A percentile compares a stretch with the other conserved stretches of the same genome.
Evolutionary conservation across 2,329 filamentous ascomycete species (phyloP).

Genomic region (Fusarium temperatum): DNA sequence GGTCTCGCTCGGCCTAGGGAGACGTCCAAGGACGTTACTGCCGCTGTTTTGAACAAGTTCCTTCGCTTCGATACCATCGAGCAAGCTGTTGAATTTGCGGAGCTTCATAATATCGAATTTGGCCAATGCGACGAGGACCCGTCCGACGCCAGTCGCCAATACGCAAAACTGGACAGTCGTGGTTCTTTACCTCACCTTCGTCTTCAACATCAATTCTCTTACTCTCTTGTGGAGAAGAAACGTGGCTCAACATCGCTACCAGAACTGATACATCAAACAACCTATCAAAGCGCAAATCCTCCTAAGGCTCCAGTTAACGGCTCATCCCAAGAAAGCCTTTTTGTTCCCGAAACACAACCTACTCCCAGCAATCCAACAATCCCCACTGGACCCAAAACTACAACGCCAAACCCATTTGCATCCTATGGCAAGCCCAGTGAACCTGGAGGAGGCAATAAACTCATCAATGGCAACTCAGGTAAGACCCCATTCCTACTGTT

Average conservation of each 20-base stretch:
- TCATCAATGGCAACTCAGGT: conserved; percentile 35
- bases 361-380: conserved; percentile 1
- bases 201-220: conserved; percentile 65
- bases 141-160: conserved; percentile 49
- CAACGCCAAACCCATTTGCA: conserved; percentile 24
- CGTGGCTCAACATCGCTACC: conserved; percentile 61
- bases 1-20: conserved; percentile 66
- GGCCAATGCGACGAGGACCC: conserved; percentile 48
- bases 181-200: conserved; percentile 58
- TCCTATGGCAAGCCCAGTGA: conserved; percentile 6
- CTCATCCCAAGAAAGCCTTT: conserved; percentile 42
- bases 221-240: conserved; percentile 67
- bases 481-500: conserved; percentile 31
- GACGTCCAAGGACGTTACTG: conserved; percentile 68
- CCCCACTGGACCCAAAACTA: conserved; percentile 5
- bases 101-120: conserved; percentile 65
- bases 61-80: conserved; percentile 74
- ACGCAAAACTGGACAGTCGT: conserved; percentile 57
- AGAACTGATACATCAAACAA: conserved; percentile 64
- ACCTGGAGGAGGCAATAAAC: conserved; percentile 6
- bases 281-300: conserved; percentile 53
- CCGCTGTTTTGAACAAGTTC: conserved; percentile 63
- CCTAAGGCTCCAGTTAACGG: conserved; percentile 21
- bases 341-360: conserved; percentile 35
- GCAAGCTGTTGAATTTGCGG: conserved; percentile 72